Conservation (phyloP, 202 grass and related monocot genomes). For the Schoenoplectus tabernaemontani region DNA sequence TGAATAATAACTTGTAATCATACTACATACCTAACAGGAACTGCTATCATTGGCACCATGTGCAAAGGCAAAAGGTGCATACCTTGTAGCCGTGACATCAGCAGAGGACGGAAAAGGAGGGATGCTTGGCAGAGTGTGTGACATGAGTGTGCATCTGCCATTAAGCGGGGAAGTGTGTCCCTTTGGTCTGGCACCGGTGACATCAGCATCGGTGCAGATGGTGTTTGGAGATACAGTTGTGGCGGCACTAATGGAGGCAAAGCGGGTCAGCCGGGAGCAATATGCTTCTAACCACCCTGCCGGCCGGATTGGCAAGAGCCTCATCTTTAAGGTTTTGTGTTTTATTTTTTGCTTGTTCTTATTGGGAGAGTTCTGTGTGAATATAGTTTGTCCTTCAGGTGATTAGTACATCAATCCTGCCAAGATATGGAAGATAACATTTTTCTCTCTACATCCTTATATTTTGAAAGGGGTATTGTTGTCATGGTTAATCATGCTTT, state of each 20-base stretch:
- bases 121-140: constrained; percentile 62
- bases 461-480: background rate
- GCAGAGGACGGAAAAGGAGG: constrained; percentile 40
- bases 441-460: background rate
- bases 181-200: constrained; percentile 83
- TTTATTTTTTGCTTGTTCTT: background rate
- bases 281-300: constrained; percentile 87
- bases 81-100: constrained; percentile 76
- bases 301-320: constrained; percentile 86
- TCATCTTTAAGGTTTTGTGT: constrained; percentile 84
- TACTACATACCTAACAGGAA: constrained; percentile 26
- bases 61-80: constrained; percentile 80
- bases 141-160: constrained; percentile 84
- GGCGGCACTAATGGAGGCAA: constrained; percentile 70
- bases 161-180: constrained; percentile 87
- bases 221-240: constrained; percentile 90
- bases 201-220: constrained; percentile 85
- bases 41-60: constrained; percentile 72
- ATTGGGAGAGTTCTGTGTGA: background rate
- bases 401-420: background rate
- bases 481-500: background rate
- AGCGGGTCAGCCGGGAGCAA: constrained; percentile 60
- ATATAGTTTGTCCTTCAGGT: background rate
- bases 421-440: background rate
- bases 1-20: background rate